Percentiles rank a stretch among this genome's conserved stretches.
These are phyloP conservation scores for Allium cepa DNA, from an alignment of 106 monocot genomes.

Conservation along the genomic window DNA sequence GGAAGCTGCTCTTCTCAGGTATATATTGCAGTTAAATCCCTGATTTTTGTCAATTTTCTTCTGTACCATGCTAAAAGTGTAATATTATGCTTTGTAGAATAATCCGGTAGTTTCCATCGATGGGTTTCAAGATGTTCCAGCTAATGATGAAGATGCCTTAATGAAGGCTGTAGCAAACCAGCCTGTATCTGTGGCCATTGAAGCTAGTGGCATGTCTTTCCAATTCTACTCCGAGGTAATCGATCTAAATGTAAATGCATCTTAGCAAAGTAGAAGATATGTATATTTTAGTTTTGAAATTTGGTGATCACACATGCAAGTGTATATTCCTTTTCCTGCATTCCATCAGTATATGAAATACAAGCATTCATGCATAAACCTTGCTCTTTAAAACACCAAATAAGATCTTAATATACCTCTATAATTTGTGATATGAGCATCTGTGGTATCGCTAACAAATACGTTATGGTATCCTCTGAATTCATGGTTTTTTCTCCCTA, in stretches of 20 bases:
- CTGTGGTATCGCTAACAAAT: too few relatives aligned
- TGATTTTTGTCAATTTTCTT: not conserved
- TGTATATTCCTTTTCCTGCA: too few relatives aligned
- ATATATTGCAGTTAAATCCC: not conserved
- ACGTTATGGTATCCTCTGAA: too few relatives aligned
- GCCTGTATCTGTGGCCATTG: constrained; percentile 41
- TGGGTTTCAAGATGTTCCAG: constrained; percentile 11
- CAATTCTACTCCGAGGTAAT: constrained; percentile 48
- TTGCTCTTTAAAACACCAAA: too few relatives aligned
- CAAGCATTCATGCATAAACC: not conserved
- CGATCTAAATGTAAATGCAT: not conserved
- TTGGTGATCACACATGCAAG: not conserved
- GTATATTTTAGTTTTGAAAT: too few relatives aligned
- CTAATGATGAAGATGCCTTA: constrained; percentile 12
- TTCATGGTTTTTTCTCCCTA: not conserved
- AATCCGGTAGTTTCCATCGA: constrained; percentile 12
- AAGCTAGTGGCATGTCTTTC: constrained; percentile 27
- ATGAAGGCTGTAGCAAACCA: constrained; percentile 44
- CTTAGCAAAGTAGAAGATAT: not conserved
- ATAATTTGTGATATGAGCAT: too few relatives aligned
- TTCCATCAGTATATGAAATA: not conserved
- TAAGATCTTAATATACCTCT: too few relatives aligned
- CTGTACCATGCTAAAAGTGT: not conserved
- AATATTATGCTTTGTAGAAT: constrained; percentile 6
- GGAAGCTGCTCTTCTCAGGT: constrained; percentile 26